These are phyloP conservation scores for Eucalyptus pauciflora DNA, from an alignment of 345 rosid genomes.

Conservation along the genomic window DNA sequence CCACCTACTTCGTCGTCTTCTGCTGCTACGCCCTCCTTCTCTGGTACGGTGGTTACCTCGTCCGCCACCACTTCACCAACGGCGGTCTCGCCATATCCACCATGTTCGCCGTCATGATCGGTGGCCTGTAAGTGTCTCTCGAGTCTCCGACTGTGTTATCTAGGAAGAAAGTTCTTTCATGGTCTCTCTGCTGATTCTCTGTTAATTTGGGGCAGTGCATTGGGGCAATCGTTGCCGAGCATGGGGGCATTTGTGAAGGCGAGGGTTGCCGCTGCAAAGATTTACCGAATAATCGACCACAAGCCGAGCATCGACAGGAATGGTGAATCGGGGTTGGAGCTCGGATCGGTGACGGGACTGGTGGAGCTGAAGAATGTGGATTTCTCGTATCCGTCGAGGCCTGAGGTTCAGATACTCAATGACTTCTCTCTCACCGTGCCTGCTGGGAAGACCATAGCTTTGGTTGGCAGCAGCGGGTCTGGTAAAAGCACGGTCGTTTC, in stretches of 20 bases:
- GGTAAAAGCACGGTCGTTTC: slow-evolving; percentile 97
- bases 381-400: slow-evolving; percentile 88
- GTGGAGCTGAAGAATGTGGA: slow-evolving; percentile 75
- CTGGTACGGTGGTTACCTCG: slow-evolving; percentile 94
- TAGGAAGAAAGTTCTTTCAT: not conserved
- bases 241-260: slow-evolving; percentile 89
- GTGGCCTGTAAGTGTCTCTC: slow-evolving; percentile 66
- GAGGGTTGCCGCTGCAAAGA: slow-evolving; percentile 88
- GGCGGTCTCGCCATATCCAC: slow-evolving; percentile 95
- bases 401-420: slow-evolving; percentile 64
- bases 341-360: slow-evolving; percentile 64
- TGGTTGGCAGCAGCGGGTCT: slow-evolving; percentile 98
- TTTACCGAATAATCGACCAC: slow-evolving; percentile 75
- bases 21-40: slow-evolving; percentile 90
- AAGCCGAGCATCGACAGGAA: slow-evolving; percentile 64
- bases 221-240: slow-evolving; percentile 96
- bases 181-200: not conserved
- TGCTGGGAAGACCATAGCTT: slow-evolving; percentile 90
- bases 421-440: slow-evolving; percentile 76
- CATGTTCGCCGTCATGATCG: slow-evolving; percentile 96
- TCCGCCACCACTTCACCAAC: slow-evolving; percentile 82
- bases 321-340: slow-evolving; percentile 48
- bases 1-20: slow-evolving; percentile 93
- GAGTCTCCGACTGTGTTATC: not conserved
- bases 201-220: slow-evolving; percentile 32